phyloP scores from a whole-genome alignment of 1,284 basidiomycete genomes.

The Lentinula novae-zelandiae region DNA sequence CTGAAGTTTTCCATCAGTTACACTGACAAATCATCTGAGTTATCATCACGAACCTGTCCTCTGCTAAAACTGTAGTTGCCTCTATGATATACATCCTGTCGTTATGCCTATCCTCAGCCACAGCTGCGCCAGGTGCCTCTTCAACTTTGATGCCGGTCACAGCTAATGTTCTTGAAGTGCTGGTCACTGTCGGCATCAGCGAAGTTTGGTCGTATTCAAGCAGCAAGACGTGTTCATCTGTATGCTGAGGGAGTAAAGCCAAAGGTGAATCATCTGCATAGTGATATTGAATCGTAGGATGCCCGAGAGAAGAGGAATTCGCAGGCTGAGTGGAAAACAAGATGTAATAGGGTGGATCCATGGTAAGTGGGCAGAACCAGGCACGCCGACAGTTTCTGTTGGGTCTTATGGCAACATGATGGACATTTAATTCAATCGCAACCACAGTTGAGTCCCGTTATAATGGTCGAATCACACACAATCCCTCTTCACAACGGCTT shows the following conservation, averaged over 20 bases:
- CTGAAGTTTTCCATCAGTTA: neutral
- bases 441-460: neutral
- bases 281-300: slow-evolving; percentile 76
- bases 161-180: slow-evolving; percentile 57
- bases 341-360: slow-evolving; percentile 53
- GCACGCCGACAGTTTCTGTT: neutral
- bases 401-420: slow-evolving; percentile 12
- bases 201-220: slow-evolving; percentile 53
- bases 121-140: slow-evolving; percentile 67
- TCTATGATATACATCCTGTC: slow-evolving; percentile 73
- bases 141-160: slow-evolving; percentile 58
- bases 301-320: slow-evolving; percentile 49
- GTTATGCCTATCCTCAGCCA: slow-evolving; percentile 48
- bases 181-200: slow-evolving; percentile 44
- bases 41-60: slow-evolving; percentile 38
- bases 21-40: neutral
- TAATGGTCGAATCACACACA: neutral
- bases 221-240: slow-evolving; percentile 66
- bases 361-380: neutral
- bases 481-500: neutral
- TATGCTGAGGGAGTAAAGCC: slow-evolving; percentile 51
- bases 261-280: slow-evolving; percentile 73
- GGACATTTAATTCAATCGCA: neutral
- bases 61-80: slow-evolving; percentile 39
- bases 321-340: slow-evolving; percentile 52